These are phyloP conservation scores for Pleurotus eryngii DNA, from an alignment of 768 basidiomycete genomes.

Conservation along the genomic window DNA sequence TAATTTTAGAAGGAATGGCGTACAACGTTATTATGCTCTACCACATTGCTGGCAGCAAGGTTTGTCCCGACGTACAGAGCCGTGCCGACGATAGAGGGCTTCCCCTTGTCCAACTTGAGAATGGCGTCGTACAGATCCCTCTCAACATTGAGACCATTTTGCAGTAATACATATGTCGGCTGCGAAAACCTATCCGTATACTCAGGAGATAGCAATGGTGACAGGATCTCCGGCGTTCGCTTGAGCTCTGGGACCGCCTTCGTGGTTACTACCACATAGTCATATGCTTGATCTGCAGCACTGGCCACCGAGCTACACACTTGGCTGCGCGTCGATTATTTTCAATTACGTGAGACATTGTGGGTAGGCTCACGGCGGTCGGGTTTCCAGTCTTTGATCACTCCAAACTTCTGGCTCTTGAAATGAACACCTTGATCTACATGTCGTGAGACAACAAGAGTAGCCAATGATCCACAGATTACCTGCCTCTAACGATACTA, in stretches of 20 bases:
- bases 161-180: slow-evolving; percentile 59
- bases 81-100: slow-evolving; percentile 52
- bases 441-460: not conserved
- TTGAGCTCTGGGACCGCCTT: slow-evolving; percentile 69
- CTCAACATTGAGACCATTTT: slow-evolving; percentile 76
- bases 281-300: slow-evolving; percentile 59
- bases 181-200: slow-evolving; percentile 45
- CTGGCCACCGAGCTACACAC: slow-evolving; percentile 57
- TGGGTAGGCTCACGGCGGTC: slow-evolving; percentile 47
- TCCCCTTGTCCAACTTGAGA: slow-evolving; percentile 32
- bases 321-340: slow-evolving; percentile 17
- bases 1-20: slow-evolving; percentile 15
- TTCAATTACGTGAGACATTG: not conserved
- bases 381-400: slow-evolving; percentile 56
- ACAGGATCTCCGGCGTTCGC: slow-evolving; percentile 53
- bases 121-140: slow-evolving; percentile 57
- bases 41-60: slow-evolving; percentile 39
- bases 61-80: slow-evolving; percentile 56
- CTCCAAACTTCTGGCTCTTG: slow-evolving; percentile 57
- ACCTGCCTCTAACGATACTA: slow-evolving; percentile 46
- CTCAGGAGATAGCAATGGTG: slow-evolving; percentile 46
- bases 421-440: slow-evolving; percentile 54
- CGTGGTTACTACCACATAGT: slow-evolving; percentile 64
- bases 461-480: not conserved
- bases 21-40: slow-evolving; percentile 53